Evolutionary conservation across 1,284 basidiomycete species (phyloP), one percentile per base, ranked within the genome.

Genomic region (Pseudomicrostroma phylloplanum): DNA sequence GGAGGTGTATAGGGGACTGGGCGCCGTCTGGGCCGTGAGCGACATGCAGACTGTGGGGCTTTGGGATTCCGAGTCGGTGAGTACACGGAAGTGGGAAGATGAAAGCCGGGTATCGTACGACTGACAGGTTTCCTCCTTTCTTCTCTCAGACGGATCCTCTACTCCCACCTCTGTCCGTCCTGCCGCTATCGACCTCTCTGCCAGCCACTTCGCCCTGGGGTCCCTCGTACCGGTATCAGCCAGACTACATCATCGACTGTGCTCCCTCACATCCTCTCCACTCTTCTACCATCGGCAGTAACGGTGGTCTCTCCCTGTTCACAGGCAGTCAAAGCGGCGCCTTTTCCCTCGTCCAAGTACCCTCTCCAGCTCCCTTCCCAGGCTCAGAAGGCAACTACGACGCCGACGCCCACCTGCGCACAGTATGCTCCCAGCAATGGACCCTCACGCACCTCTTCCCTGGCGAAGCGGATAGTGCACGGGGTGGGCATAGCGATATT

Each of bases 11-110:
- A 41, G 19, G 41, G 25, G 26, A 12, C 19, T 79, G 0, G 76
- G 74, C n/a, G 65, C 66, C 39, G 70, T 72, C 1, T 79, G 70
- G 65, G 69, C 70, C 1, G 62, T 77, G 0, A 74, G 74, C 43
- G 73, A 79, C 56, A 79, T 79, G 77, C 77, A 79, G 64, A 79
- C 76, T 0, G 43, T 78, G 36, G 61, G 70, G 13, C 54, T 77
- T 12, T 78, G 71, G 57, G 73, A 78, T 56, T 74, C 72, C 6
- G 73, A 73, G 57, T 69, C 68, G 59, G 58, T 64, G n/a, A 30
- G 6, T 6, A 25, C 13, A 0, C 1, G 6, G n/a, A 30, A 39
- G 30, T 41, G 19, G 36, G 12, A 9, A 9, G 4, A 36, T 36
- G 30, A 9, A 36, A 9, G 4, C 9, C 30, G 30, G 9, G 3